phyloP scores from a whole-genome alignment of 768 basidiomycete species.

The Roridomyces roridus region DNA sequence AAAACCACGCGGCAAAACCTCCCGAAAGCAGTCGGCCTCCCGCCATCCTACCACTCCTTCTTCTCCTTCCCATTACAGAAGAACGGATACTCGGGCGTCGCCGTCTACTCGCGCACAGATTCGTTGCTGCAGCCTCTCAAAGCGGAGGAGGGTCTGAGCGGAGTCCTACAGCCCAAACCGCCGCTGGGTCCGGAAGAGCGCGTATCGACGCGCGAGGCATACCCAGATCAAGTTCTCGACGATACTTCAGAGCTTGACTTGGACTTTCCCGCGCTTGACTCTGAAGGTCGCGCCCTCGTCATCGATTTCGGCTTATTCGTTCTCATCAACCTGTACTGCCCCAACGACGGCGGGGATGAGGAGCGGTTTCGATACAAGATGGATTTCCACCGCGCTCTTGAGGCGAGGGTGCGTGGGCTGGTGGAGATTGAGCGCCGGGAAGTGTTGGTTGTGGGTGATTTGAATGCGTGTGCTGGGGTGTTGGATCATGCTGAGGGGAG shows the following conservation, averaged over 20 bases:
- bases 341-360: slow-evolving; percentile 76
- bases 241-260: slow-evolving; percentile 28
- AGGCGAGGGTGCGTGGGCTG: slow-evolving; percentile 76
- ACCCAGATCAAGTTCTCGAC: background rate
- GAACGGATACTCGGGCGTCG: slow-evolving; percentile 93
- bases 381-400: slow-evolving; percentile 83
- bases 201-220: background rate
- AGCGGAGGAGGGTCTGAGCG: slow-evolving; percentile 74
- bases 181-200: slow-evolving; percentile 49
- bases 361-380: slow-evolving; percentile 88
- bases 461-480: slow-evolving; percentile 88
- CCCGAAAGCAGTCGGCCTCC: slow-evolving; percentile 77
- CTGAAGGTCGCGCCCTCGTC: slow-evolving; percentile 86
- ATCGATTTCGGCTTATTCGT: slow-evolving; percentile 95
- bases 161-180: slow-evolving; percentile 69
- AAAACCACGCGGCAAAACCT: slow-evolving; percentile 81
- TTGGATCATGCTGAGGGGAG: slow-evolving; percentile 92
- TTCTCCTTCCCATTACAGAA: slow-evolving; percentile 86
- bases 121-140: slow-evolving; percentile 51
- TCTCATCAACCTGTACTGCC: slow-evolving; percentile 96
- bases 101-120: slow-evolving; percentile 74
- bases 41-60: slow-evolving; percentile 82
- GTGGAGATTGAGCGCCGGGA: slow-evolving; percentile 69
- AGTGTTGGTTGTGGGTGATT: slow-evolving; percentile 90
- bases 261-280: slow-evolving; percentile 63